Percentiles rank a stretch among this genome's conserved stretches.
phyloP scores from a whole-genome alignment of 2,329 filamentous ascomycete genomes.

The Paraphaeosphaeria minitans region DNA sequence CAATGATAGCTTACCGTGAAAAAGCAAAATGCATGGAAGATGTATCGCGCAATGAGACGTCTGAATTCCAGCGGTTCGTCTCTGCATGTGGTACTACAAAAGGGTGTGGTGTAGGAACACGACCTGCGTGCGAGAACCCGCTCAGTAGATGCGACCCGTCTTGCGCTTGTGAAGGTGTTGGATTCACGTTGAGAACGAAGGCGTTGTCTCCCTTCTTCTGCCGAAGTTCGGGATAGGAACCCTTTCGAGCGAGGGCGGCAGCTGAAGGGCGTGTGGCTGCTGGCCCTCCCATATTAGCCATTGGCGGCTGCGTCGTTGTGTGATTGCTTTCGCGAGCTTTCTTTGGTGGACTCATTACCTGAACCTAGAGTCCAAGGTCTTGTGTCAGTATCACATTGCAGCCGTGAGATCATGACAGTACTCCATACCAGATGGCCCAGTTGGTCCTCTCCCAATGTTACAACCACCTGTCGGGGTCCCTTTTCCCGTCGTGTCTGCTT shows the following conservation, averaged over 20 bases:
- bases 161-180: slow-evolving; percentile 10
- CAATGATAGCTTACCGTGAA: slow-evolving; percentile 7
- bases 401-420: not conserved
- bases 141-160: slow-evolving; percentile 15
- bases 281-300: slow-evolving; percentile 24
- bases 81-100: slow-evolving; percentile 15
- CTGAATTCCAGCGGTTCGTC: slow-evolving; percentile 20
- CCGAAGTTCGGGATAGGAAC: slow-evolving; percentile 28
- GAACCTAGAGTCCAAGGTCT: slow-evolving; percentile 13
- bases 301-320: slow-evolving; percentile 15
- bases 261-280: slow-evolving; percentile 27
- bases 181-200: slow-evolving; percentile 30
- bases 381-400: not conserved
- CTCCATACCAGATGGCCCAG: slow-evolving; percentile 26
- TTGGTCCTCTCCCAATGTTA: slow-evolving; percentile 36
- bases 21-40: slow-evolving; percentile 25
- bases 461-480: slow-evolving; percentile 24
- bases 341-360: slow-evolving; percentile 33
- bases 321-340: slow-evolving; percentile 64
- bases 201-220: slow-evolving; percentile 19
- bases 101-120: slow-evolving; percentile 28
- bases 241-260: slow-evolving; percentile 31
- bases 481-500: slow-evolving; percentile 14
- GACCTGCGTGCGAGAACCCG: slow-evolving; percentile 16
- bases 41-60: slow-evolving; percentile 28